Conservation (phyloP, 139 green algal genomes). For the Chara braunii region DNA sequence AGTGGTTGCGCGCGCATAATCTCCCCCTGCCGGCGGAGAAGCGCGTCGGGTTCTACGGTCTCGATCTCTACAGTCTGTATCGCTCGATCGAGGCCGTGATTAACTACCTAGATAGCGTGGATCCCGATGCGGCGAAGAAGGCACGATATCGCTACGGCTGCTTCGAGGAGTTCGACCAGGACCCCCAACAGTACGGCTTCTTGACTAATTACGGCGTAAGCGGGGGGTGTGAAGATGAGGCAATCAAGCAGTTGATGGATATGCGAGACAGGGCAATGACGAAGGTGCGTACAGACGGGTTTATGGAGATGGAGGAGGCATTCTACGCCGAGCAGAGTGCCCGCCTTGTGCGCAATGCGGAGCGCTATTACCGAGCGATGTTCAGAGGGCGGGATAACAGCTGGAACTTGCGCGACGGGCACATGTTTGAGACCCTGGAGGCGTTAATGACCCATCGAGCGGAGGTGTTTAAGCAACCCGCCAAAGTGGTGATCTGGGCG, state of each 20-base stretch:
- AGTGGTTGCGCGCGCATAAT: conserved; percentile 16
- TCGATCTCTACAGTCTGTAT: conserved; percentile 25
- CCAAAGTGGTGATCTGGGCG: conserved; percentile 46
- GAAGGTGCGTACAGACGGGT: neutral
- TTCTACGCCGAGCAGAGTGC: conserved; percentile 44
- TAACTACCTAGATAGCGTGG: conserved; percentile 8
- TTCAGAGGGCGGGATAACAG: conserved; percentile 40
- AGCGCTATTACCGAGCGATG: conserved; percentile 53
- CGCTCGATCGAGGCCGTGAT: conserved; percentile 4
- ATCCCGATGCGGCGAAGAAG: conserved; percentile 8
- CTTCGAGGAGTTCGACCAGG: neutral
- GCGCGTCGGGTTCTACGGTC: conserved; percentile 14
- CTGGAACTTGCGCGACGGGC: conserved; percentile 59
- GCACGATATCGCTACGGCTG: neutral
- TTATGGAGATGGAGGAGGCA: neutral
- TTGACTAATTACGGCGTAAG: neutral
- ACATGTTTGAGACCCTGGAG: conserved; percentile 45
- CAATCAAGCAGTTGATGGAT: neutral
- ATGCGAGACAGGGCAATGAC: neutral
- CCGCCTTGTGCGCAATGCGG: conserved; percentile 46
- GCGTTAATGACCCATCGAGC: conserved; percentile 5
- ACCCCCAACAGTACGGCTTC: neutral
- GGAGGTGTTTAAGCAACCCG: neutral
- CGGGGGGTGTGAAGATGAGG: neutral
- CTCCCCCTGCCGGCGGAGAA: neutral